Conservation (phyloP, 1,284 basidiomycete species). For the Cutaneotrichosporon sp. region DNA sequence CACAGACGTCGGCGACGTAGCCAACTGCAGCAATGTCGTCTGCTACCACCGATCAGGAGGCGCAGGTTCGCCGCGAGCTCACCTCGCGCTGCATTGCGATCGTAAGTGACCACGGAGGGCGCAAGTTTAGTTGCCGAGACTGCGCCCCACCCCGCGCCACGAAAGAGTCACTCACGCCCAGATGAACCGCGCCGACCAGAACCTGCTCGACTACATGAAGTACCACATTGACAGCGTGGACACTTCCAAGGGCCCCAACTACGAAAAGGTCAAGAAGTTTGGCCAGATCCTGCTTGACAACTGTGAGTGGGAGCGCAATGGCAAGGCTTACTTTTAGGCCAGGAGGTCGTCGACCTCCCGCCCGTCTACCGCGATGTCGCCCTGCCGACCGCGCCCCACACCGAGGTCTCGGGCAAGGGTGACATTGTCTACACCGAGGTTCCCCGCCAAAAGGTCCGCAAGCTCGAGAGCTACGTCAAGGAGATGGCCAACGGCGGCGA, state of each 20-base stretch:
- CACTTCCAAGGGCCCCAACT: slow-evolving; percentile 78
- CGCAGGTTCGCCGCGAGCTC: slow-evolving; percentile 58
- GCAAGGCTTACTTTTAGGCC: slow-evolving; percentile 12
- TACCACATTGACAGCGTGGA: slow-evolving; percentile 85
- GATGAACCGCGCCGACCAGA: slow-evolving; percentile 93
- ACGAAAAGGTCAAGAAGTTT: slow-evolving; percentile 91
- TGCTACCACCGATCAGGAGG: slow-evolving; percentile 30
- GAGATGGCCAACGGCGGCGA: slow-evolving; percentile 96
- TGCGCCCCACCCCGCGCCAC: not conserved
- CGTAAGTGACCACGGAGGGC: slow-evolving; percentile 27
- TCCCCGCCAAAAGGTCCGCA: slow-evolving; percentile 89
- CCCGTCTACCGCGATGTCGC: slow-evolving; percentile 63
- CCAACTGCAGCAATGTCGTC: slow-evolving; percentile 21
- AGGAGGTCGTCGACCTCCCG: slow-evolving; percentile 41
- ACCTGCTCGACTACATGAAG: slow-evolving; percentile 88
- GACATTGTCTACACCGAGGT: slow-evolving; percentile 94
- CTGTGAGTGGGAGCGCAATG: slow-evolving; percentile 30
- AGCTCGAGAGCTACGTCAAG: slow-evolving; percentile 95
- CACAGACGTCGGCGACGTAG: slow-evolving; percentile 11
- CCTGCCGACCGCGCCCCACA: slow-evolving; percentile 95
- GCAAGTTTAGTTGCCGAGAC: not conserved
- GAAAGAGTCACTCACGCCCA: slow-evolving; percentile 9
- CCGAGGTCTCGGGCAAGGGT: slow-evolving; percentile 85
- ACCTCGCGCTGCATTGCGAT: slow-evolving; percentile 96
- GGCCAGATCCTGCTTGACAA: slow-evolving; percentile 95